Conservation (phyloP, 2,329 filamentous ascomycete genomes). For the Colletotrichum kahawae region DNA sequence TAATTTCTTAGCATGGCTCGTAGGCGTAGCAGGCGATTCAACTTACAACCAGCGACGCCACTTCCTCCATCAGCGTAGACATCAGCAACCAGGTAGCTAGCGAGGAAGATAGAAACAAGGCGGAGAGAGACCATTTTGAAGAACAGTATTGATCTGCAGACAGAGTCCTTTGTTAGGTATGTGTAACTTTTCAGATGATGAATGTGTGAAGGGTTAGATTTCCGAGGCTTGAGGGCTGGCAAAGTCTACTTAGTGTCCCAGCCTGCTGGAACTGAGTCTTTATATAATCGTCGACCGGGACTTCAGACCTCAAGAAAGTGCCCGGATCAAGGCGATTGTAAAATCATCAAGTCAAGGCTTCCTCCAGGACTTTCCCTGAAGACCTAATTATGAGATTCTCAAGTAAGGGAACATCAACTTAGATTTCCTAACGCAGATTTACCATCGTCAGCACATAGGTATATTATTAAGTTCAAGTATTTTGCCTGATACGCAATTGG, state of each 20-base stretch:
- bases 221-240: neutral
- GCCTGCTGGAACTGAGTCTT: neutral
- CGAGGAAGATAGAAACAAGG: neutral
- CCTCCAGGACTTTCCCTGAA: neutral
- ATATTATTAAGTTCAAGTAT: neutral
- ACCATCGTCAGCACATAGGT: neutral
- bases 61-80: neutral
- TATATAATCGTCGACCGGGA: neutral
- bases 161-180: neutral
- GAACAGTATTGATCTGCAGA: neutral
- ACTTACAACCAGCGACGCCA: neutral
- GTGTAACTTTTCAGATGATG: neutral
- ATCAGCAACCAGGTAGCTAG: neutral
- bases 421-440: neutral
- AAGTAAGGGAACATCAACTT: neutral
- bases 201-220: neutral
- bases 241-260: neutral
- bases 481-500: neutral
- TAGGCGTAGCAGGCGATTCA: accelerated
- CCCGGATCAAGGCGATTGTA: neutral
- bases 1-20: neutral
- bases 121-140: neutral
- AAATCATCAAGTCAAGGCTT: accelerated
- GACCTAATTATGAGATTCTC: neutral
- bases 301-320: neutral